phyloP scores from a whole-genome alignment of 345 rosid species.

The Citrus sp. region DNA sequence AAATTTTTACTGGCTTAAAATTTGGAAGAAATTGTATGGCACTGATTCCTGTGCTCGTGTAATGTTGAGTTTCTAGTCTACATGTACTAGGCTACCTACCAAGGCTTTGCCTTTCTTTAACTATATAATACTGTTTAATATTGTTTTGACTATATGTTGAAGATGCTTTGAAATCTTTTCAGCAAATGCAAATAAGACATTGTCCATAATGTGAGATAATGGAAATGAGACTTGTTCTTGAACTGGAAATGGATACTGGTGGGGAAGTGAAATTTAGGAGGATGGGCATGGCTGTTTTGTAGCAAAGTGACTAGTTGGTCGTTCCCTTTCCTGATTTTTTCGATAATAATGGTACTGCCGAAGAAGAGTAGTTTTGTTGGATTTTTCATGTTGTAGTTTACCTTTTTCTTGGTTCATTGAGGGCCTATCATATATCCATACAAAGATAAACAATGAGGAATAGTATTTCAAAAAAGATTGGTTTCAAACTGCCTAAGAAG shows the following conservation, averaged over 20 bases:
- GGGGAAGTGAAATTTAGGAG: not conserved
- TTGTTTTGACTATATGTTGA: not conserved
- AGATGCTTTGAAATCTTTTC: not conserved
- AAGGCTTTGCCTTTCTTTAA: not conserved
- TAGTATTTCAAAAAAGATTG: not conserved
- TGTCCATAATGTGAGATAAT: not conserved
- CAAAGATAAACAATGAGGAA: not conserved
- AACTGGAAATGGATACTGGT: not conserved
- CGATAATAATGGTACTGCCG: not conserved
- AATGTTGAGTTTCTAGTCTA: not conserved
- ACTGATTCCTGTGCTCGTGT: not conserved
- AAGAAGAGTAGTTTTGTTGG: not conserved
- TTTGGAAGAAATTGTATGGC: not conserved
- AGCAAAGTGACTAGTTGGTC: not conserved
- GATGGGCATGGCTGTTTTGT: not conserved
- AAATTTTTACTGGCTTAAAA: not conserved
- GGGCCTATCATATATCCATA: not conserved
- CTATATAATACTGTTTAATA: not conserved
- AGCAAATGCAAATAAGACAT: not conserved
- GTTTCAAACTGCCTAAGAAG: not conserved
- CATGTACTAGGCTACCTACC: not conserved
- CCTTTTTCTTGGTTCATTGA: not conserved
- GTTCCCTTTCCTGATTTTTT: not conserved
- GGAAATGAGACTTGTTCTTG: not conserved
- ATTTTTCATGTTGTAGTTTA: not conserved